A percentile compares a stretch with the other conserved stretches of the same genome.
These are phyloP conservation scores for Coemansia sp. DNA, from an alignment of 192 early-diverging fungal genomes.

Conservation along the genomic window DNA sequence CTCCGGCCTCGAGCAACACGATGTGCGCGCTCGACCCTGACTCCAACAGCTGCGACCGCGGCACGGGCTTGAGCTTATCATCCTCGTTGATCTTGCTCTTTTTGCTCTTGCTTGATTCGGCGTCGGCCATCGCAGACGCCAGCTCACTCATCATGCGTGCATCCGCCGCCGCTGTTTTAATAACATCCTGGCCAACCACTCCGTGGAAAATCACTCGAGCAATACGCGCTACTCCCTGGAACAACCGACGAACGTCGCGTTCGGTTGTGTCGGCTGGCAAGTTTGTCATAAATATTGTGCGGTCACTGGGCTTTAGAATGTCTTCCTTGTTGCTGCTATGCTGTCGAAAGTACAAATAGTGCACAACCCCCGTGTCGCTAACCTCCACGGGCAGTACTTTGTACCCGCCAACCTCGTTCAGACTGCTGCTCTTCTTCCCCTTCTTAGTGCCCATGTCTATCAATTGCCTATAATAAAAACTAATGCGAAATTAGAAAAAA, in stretches of 20 bases:
- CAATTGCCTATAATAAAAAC: background rate
- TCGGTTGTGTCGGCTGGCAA: constrained; percentile 70
- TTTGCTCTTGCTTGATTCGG: constrained; percentile 20
- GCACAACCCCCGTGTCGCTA: constrained; percentile 22
- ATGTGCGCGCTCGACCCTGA: constrained; percentile 67
- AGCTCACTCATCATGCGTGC: constrained; percentile 43
- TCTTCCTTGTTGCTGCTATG: constrained; percentile 53
- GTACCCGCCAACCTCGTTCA: constrained; percentile 58
- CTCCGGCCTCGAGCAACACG: constrained; percentile 68
- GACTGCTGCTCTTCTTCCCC: constrained; percentile 19
- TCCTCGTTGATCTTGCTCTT: constrained; percentile 18
- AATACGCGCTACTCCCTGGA: constrained; percentile 59
- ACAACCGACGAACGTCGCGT: constrained; percentile 61
- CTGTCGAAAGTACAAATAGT: constrained; percentile 60
- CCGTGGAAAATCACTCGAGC: constrained; percentile 59
- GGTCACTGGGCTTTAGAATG: constrained; percentile 56
- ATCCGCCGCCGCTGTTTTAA: constrained; percentile 17
- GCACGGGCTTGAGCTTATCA: constrained; percentile 22
- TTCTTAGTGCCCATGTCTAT: constrained; percentile 23
- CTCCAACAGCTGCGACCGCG: constrained; percentile 45
- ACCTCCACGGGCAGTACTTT: constrained; percentile 57
- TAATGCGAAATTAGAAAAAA: constrained; percentile 1
- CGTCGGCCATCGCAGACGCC: constrained; percentile 36
- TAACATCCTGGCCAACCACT: constrained; percentile 36
- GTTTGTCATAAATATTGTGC: constrained; percentile 69